phyloP scores from a whole-genome alignment of 2,329 filamentous ascomycete genomes.

The Aspergillus spinulosporus region DNA sequence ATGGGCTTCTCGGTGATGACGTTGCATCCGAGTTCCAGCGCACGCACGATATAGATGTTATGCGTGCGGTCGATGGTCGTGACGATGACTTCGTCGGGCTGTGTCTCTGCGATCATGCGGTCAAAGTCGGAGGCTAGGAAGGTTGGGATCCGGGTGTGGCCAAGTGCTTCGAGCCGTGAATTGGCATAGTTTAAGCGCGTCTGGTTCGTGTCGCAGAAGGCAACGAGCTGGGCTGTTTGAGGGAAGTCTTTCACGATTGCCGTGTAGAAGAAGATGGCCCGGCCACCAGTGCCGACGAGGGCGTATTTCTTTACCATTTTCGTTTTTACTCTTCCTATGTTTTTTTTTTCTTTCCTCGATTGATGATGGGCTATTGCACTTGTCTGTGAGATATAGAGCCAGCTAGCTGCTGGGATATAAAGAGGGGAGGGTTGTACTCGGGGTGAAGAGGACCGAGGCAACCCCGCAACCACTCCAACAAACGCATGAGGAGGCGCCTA shows the following conservation, averaged over 20 bases:
- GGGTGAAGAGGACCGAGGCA: neutral
- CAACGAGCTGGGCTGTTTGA: conserved; percentile 54
- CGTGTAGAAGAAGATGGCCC: conserved; percentile 62
- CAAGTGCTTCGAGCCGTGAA: conserved; percentile 35
- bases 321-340: no score
- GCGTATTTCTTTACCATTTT: conserved; percentile 16
- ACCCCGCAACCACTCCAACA: neutral
- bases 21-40: conserved; percentile 60
- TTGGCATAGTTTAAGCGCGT: conserved; percentile 61
- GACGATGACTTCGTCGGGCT: conserved; percentile 62
- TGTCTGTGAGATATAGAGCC: no score
- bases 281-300: conserved; percentile 58
- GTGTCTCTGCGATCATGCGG: conserved; percentile 56
- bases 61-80: conserved; percentile 65
- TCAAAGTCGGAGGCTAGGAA: conserved; percentile 59
- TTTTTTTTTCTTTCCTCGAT: no score
- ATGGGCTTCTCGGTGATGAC: conserved; percentile 67
- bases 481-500: neutral
- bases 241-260: conserved; percentile 57
- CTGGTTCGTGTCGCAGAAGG: conserved; percentile 61
- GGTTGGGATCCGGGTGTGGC: conserved; percentile 53
- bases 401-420: neutral
- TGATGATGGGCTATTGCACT: no score
- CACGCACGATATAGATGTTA: conserved; percentile 60
- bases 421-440: neutral